These are phyloP conservation scores for Ophiocordyceps camponoti-rufipedis DNA, from an alignment of 2,329 filamentous ascomycete species.

Conservation along the genomic window DNA sequence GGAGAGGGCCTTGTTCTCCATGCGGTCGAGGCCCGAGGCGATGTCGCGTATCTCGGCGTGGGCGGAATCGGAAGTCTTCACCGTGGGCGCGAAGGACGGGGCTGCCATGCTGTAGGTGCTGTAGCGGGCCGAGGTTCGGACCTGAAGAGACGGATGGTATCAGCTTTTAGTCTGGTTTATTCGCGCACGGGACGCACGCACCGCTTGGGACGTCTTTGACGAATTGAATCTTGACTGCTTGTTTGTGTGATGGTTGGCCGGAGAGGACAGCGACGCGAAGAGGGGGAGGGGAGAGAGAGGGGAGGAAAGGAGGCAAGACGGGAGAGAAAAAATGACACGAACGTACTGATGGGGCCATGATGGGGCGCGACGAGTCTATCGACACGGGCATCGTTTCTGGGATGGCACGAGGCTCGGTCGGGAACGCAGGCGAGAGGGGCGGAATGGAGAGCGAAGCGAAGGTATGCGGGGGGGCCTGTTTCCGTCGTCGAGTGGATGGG, in stretches of 20 bases:
- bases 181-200: not conserved
- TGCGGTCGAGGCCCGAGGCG: constrained; percentile 62
- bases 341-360: constrained; percentile 45
- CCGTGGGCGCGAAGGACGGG: constrained; percentile 39
- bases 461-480: not conserved
- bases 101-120: constrained; percentile 42
- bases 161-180: not conserved
- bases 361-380: constrained; percentile 41
- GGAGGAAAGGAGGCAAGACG: constrained; percentile 2
- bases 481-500: not conserved
- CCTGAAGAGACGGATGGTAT: constrained; percentile 13
- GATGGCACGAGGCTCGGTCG: not conserved
- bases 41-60: constrained; percentile 47
- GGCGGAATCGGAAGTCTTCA: constrained; percentile 33
- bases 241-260: not conserved
- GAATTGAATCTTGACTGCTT: not conserved
- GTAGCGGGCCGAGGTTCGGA: constrained; percentile 35
- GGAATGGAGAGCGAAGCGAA: not conserved
- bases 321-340: constrained; percentile 2
- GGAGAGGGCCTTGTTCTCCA: constrained; percentile 74
- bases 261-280: not conserved
- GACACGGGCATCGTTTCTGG: constrained; percentile 31
- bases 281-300: not conserved
- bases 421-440: not conserved
- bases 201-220: not conserved